Conservation (phyloP, 129 eudicot genomes). For the Saposhnikovia divaricata region DNA sequence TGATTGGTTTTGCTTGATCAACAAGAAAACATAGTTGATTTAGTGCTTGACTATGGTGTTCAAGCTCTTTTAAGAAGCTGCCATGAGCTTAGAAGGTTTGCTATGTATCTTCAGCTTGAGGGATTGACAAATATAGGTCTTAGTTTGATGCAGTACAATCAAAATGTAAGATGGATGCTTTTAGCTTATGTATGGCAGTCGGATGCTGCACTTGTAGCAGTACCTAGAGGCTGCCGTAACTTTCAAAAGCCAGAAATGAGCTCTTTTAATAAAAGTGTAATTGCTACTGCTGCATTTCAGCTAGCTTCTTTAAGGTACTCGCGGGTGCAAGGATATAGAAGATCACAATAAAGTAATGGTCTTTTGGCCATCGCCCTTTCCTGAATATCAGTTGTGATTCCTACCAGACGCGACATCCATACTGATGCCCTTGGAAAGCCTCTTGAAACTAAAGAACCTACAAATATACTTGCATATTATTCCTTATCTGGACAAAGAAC, state of each 20-base stretch:
- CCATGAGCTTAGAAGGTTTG: slow-evolving; percentile 53
- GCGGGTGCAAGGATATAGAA: slow-evolving; percentile 56
- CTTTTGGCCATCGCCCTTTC: slow-evolving; percentile 52
- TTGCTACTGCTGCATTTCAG: slow-evolving; percentile 52
- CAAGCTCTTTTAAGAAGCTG: slow-evolving; percentile 64
- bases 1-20: slow-evolving; percentile 67
- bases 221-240: slow-evolving; percentile 65
- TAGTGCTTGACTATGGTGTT: slow-evolving; percentile 79
- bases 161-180: slow-evolving; percentile 62
- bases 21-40: slow-evolving; percentile 54
- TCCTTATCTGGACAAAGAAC: slow-evolving; percentile 57
- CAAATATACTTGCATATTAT: no score
- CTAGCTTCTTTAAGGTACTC: slow-evolving; percentile 40
- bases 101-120: slow-evolving; percentile 60
- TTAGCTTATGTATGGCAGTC: slow-evolving; percentile 67
- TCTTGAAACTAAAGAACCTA: no score
- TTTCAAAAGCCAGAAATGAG: slow-evolving; percentile 65
- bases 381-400: slow-evolving; percentile 81
- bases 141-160: slow-evolving; percentile 49
- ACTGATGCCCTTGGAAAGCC: no score
- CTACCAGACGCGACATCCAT: slow-evolving; percentile 41
- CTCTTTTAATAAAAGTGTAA: slow-evolving; percentile 59
- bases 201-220: slow-evolving; percentile 52
- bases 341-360: slow-evolving; percentile 43
- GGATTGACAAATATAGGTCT: slow-evolving; percentile 72